Conservation (phyloP, 208 protist genomes). For the Naegleria gruberi region DNA sequence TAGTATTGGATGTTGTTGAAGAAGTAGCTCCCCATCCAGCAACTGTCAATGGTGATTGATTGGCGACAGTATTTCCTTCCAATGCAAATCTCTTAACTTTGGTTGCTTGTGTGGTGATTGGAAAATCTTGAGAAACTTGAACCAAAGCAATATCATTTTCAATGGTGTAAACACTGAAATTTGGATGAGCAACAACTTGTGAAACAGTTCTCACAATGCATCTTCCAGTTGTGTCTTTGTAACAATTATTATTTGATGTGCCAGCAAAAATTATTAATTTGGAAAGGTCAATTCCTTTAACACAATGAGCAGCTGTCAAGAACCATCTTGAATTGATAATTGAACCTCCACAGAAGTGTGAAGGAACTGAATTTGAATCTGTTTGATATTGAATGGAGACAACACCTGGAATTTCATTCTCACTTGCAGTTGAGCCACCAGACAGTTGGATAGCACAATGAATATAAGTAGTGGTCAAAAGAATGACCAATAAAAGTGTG, state of each 20-base stretch:
- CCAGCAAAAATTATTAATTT: not conserved
- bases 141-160: not conserved
- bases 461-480: no score
- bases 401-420: not conserved
- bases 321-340: not conserved
- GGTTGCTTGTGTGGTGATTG: not conserved
- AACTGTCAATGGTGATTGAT: not conserved
- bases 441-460: not conserved
- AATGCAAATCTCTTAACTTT: not conserved
- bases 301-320: slow-evolving; percentile 3
- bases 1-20: not conserved
- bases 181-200: not conserved
- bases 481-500: no score
- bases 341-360: not conserved
- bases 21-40: not conserved
- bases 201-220: not conserved
- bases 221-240: not conserved
- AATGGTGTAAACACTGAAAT: not conserved
- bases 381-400: not conserved
- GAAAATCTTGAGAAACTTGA: not conserved
- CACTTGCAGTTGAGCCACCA: not conserved
- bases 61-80: not conserved
- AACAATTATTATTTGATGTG: not conserved
- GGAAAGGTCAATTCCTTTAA: not conserved
- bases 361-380: not conserved